Evolutionary conservation across 768 basidiomycete species (phyloP), one percentile per base, ranked within the genome.

Genomic region (Hemileccinum impolitum): DNA sequence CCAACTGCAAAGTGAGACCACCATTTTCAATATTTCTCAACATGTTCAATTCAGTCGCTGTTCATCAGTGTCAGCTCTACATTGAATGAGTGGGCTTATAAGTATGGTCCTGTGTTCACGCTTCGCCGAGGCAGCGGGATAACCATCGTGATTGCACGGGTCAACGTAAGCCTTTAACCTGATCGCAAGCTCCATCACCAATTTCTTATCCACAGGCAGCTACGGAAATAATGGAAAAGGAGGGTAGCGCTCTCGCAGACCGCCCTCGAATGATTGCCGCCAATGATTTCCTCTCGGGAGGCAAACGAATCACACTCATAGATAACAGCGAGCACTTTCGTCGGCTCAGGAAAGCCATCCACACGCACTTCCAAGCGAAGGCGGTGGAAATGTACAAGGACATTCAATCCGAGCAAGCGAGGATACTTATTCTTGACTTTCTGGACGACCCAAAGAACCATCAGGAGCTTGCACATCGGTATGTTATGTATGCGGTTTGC

Each of bases 211-310:
- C 43, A 23, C 6, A 81, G 62, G 80, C 78, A 10, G 79, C 80
- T 0, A 71, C 77, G 0, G 81, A 82, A 8, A 76, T 84, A 41
- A 77, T 83, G 79, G 82, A 83, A 62, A 77, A 77, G 41, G 79
- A 81, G 55, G 80, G 81, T 1, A 73, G 75, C 0, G 59, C 69
- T 1, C 67, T 77, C 11, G 74, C 67, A 0, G 82, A 82, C 57
- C 66, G 81, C 30, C 81, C 81, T 15, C 54, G 55, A 0, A 74
- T 69, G 47, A 78, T 83, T 35, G 72, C 82, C 0, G 80, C 78
- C 0, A 74, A 75, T 1, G 78, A 82, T 45, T 74, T 78, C 0
- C 67, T 83, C 0, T 78, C 75, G 0, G 78, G 80, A 5, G 77
- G 77, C 0, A 81, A 81, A 73, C 65, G 81, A 21, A 67, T 78